phyloP scores from a whole-genome alignment of 148 eudicot genomes.

The Polygonum maritimum region DNA sequence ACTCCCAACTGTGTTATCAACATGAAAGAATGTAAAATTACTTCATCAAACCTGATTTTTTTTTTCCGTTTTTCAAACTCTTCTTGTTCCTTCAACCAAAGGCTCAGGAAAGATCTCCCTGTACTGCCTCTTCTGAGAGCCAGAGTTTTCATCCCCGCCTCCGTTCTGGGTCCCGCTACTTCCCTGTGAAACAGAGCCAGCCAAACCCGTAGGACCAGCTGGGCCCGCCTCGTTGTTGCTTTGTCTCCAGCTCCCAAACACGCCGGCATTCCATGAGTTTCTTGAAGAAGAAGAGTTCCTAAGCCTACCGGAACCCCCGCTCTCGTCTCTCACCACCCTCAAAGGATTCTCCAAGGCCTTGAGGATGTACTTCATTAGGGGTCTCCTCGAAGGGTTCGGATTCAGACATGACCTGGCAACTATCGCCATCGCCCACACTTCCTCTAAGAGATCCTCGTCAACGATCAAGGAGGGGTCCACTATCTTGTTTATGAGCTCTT shows the following conservation, averaged over 20 bases:
- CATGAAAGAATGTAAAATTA: slow-evolving; percentile 2
- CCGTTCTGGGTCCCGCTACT: slow-evolving; percentile 35
- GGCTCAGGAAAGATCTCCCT: slow-evolving; percentile 77
- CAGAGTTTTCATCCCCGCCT: slow-evolving; percentile 32
- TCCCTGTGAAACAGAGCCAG: slow-evolving; percentile 47
- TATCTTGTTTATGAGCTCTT: slow-evolving; percentile 80
- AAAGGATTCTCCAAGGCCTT: slow-evolving; percentile 92
- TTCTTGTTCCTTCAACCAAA: slow-evolving; percentile 19
- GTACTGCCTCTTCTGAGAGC: slow-evolving; percentile 45
- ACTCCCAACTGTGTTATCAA: slow-evolving; percentile 7
- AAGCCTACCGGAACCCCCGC: slow-evolving; percentile 62
- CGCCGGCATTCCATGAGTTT: slow-evolving; percentile 84
- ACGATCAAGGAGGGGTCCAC: slow-evolving; percentile 80
- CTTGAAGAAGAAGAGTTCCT: slow-evolving; percentile 75
- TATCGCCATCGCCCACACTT: slow-evolving; percentile 99
- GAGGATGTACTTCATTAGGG: slow-evolving; percentile 77
- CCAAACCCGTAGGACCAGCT: slow-evolving; percentile 23
- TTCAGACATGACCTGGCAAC: slow-evolving; percentile 93
- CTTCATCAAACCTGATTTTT: background rate
- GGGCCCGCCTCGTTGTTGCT: slow-evolving; percentile 36
- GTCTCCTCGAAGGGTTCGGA: slow-evolving; percentile 73
- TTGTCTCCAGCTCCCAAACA: slow-evolving; percentile 96
- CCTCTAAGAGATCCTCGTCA: slow-evolving; percentile 93
- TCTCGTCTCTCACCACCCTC: slow-evolving; percentile 88
- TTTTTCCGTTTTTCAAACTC: background rate